Base-by-base conservation (phyloP, 2,329 filamentous ascomycete genomes). In the Fusarium nodosum region DNA sequence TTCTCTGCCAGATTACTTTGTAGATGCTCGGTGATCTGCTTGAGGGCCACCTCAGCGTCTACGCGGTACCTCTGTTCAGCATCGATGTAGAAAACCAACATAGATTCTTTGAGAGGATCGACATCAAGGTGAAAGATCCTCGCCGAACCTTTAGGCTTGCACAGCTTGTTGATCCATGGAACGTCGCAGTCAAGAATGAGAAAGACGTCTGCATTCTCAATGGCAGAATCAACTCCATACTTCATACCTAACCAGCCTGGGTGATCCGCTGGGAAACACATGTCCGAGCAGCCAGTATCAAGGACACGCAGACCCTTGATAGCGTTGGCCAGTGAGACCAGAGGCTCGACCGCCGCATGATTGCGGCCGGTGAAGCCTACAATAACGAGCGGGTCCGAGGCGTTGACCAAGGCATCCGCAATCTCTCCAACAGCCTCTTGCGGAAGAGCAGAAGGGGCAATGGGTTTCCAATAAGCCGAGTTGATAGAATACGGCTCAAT, bases 211-310 rank as follows among this genome's bases (percentile, higher is more conserved):
- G 66, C 66, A 2, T 39, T 53, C 11, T 65, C 31, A 2, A 69
- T 44, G 1, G 38, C 48, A 1, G 24, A 16, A 11, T 66, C 66
- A 5, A 61, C 60, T 2, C 65, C 60, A 1, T 68, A 68, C n/a
- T 55, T 60, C 36, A 65, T 61, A 5, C 65, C 61, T 6, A 65
- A 7, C 51, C 66, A 65, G 0, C 60, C 66, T 13, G 64, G 65
- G 2, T 68, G 65, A n/a, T 67, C 64, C 4, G 66, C 61, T 18
- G 66, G 66, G 16, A 69, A 69, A 13, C 61, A 66, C 50, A 66
- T 69, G 4, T 69, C 61, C 2, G 56, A 69, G 4, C 60, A 59
- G 2, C 60, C 66, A 4, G 61, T 69, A 9, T 69, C 66, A 2
- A 66, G 60, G 2, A 69, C 66, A 1, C 55, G 56, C 2, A 69